Percentiles rank a stretch among this genome's conserved stretches.
These are phyloP conservation scores for Sugiyamaella marilandica DNA, from an alignment of 805 yeast species.

Conservation along the genomic window DNA sequence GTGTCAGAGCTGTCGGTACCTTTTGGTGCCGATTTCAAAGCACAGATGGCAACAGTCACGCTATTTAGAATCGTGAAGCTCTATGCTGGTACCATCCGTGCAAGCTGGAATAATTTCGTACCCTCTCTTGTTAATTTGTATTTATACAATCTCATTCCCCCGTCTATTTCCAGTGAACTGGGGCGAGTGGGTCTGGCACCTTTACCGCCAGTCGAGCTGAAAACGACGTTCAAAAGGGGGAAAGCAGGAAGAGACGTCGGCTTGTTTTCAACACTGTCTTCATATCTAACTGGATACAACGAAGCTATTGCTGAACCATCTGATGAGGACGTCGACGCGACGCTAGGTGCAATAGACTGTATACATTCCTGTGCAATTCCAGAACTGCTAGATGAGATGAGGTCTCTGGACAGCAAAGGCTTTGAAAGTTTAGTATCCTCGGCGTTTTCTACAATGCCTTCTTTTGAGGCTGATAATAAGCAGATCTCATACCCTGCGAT, in stretches of 20 bases:
- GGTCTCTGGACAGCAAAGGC: not conserved
- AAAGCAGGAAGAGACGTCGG: constrained; percentile 68
- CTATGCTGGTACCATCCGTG: constrained; percentile 35
- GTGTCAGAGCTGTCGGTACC: constrained; percentile 78
- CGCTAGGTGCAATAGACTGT: constrained; percentile 79
- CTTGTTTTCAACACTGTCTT: constrained; percentile 83
- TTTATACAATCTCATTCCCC: constrained; percentile 58
- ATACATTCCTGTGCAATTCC: constrained; percentile 62
- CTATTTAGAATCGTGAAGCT: constrained; percentile 70
- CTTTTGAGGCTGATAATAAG: constrained; percentile 13
- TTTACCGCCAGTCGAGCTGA: constrained; percentile 33
- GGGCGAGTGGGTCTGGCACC: not conserved
- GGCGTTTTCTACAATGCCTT: constrained; percentile 8
- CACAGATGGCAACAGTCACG: constrained; percentile 83
- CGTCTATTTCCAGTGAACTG: constrained; percentile 23
- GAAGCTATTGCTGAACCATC: constrained; percentile 91
- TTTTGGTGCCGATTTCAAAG: constrained; percentile 87
- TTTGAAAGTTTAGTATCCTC: not conserved
- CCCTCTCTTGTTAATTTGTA: constrained; percentile 59
- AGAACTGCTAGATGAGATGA: constrained; percentile 9
- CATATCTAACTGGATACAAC: constrained; percentile 79
- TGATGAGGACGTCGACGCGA: constrained; percentile 84
- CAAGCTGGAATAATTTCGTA: constrained; percentile 58
- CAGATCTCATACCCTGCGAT: constrained; percentile 30
- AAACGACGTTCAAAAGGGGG: constrained; percentile 53